Percentiles rank a stretch among this genome's conserved stretches.
These are phyloP conservation scores for Ampelocalamus luodianensis DNA, from an alignment of 176 grass and related monocot species.

Conservation along the genomic window DNA sequence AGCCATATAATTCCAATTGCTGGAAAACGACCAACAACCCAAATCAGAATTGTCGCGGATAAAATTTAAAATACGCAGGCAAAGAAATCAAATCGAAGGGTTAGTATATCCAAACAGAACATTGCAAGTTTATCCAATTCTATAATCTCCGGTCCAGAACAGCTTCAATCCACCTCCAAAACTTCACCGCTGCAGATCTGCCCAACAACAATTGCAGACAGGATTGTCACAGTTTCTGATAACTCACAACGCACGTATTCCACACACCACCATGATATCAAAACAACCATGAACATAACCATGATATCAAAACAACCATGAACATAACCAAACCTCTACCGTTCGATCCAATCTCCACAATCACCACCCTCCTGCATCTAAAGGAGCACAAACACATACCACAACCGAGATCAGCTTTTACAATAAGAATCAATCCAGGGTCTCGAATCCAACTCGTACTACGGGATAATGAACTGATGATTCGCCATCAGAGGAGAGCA, in stretches of 20 bases:
- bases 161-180: background rate
- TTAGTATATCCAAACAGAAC: conserved; percentile 16
- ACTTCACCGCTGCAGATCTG: background rate
- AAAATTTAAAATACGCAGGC: background rate
- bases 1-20: background rate
- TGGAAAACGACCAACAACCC: background rate
- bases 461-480: background rate
- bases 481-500: background rate
- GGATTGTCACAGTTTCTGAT: background rate
- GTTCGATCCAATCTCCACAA: background rate
- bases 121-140: too few relatives aligned
- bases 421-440: background rate
- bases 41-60: background rate
- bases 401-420: conserved; percentile 11
- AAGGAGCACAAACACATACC: background rate
- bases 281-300: background rate
- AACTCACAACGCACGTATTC: background rate
- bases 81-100: too few relatives aligned
- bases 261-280: background rate
- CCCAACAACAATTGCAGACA: background rate
- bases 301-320: background rate
- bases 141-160: background rate
- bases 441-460: conserved; percentile 15
- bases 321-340: conserved; percentile 18
- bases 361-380: background rate